Evolutionary conservation across 1,139 yeast species (phyloP).

Genomic region (Blastobotrys capitulatus): DNA sequence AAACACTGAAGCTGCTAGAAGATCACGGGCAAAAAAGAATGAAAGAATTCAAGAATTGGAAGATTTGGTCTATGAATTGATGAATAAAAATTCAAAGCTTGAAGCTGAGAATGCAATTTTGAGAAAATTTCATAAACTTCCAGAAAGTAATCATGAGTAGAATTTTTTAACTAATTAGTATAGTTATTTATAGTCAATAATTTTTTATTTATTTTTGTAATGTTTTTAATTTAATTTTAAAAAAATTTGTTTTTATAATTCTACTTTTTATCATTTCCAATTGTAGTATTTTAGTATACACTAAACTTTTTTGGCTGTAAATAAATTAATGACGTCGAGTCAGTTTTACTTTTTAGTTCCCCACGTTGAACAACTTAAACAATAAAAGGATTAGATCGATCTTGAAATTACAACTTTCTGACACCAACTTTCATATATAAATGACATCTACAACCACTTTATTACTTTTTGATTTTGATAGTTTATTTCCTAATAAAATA

Average conservation of each 20-base stretch:
- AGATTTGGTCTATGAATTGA: slow-evolving; percentile 60
- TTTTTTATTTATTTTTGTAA: neutral
- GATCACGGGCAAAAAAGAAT: slow-evolving; percentile 91
- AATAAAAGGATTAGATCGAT: too few relatives aligned
- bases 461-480: too few relatives aligned
- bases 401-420: too few relatives aligned
- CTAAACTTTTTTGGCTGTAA: too few relatives aligned
- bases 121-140: slow-evolving; percentile 13
- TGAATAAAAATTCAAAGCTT: slow-evolving; percentile 49
- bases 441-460: too few relatives aligned
- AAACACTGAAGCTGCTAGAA: slow-evolving; percentile 95
- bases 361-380: too few relatives aligned
- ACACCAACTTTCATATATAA: too few relatives aligned
- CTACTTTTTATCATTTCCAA: too few relatives aligned
- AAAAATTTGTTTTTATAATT: neutral
- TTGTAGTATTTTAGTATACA: too few relatives aligned
- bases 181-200: neutral
- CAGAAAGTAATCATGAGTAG: neutral
- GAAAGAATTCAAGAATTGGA: slow-evolving; percentile 84
- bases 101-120: slow-evolving; percentile 42
- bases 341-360: too few relatives aligned
- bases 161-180: neutral
- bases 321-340: too few relatives aligned
- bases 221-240: neutral
- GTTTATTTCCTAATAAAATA: too few relatives aligned